phyloP scores from a whole-genome alignment of 164 flowering plant genomes.

The Chimonanthus praecox region DNA sequence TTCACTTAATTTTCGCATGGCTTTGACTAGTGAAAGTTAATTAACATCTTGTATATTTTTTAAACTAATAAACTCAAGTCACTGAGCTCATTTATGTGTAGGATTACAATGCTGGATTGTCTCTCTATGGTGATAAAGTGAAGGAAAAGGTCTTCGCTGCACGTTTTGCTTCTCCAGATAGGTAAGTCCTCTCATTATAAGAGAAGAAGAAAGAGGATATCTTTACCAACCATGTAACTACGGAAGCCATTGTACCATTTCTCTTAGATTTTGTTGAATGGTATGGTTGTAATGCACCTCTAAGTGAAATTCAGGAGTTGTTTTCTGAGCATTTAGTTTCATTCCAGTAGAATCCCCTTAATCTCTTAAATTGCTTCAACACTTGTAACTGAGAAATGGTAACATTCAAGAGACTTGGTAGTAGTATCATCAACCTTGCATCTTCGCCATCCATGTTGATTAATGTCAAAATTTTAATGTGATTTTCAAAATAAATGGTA shows the following conservation, averaged over 20 bases:
- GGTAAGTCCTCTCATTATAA: slow-evolving; percentile 39
- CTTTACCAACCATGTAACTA: not conserved
- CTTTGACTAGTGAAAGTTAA: not conserved
- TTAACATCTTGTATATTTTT: not conserved
- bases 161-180: slow-evolving; percentile 88
- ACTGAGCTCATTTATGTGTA: slow-evolving; percentile 11
- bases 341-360: too few species aligned
- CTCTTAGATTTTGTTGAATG: not conserved
- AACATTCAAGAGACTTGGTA: too few species aligned
- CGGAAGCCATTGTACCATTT: not conserved
- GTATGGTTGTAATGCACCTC: not conserved
- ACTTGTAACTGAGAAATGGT: too few species aligned
- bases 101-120: slow-evolving; percentile 83
- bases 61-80: not conserved
- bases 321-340: not conserved
- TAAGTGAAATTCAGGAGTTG: not conserved
- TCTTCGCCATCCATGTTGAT: too few species aligned
- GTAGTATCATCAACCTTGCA: too few species aligned
- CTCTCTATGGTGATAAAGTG: slow-evolving; percentile 90
- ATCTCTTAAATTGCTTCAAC: too few species aligned
- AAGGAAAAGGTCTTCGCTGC: slow-evolving; percentile 90
- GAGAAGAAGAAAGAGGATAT: not conserved
- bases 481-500: too few species aligned
- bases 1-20: not conserved
- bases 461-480: too few species aligned